phyloP scores from a whole-genome alignment of 352 stramenopile genomes.

The Globisporangium yorkense region DNA sequence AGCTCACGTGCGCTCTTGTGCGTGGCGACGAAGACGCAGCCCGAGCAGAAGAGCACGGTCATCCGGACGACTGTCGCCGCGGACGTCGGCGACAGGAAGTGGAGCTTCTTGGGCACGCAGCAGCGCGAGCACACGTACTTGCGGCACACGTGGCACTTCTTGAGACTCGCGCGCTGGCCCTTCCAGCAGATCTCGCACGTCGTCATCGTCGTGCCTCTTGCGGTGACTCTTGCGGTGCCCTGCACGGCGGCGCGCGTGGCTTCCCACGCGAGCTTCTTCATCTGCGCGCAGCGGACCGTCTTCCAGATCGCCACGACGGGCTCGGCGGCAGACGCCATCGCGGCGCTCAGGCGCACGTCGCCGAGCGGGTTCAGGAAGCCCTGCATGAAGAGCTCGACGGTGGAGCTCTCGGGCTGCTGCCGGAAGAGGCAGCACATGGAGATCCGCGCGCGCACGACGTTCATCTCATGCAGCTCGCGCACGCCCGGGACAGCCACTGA shows the following conservation, averaged over 20 bases:
- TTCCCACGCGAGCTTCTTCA: slow-evolving; percentile 31
- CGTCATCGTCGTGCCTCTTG: background rate
- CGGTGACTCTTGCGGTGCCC: no score
- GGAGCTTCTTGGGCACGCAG: slow-evolving; percentile 10
- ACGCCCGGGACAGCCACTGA: slow-evolving; percentile 32
- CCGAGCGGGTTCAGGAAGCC: slow-evolving; percentile 19
- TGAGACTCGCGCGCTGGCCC: background rate
- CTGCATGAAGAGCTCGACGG: slow-evolving; percentile 3
- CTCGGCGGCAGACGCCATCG: slow-evolving; percentile 15
- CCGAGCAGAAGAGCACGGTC: slow-evolving; percentile 23
- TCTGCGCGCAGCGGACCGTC: slow-evolving; percentile 22
- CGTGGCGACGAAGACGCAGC: slow-evolving; percentile 17
- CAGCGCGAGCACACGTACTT: slow-evolving; percentile 3
- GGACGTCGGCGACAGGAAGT: slow-evolving; percentile 4
- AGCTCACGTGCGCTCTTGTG: slow-evolving; percentile 17
- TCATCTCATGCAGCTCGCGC: slow-evolving; percentile 21
- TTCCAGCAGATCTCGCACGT: background rate
- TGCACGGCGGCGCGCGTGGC: background rate
- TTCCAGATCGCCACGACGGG: background rate
- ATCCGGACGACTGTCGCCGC: slow-evolving; percentile 9
- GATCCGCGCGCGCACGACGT: slow-evolving; percentile 29
- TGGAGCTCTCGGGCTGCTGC: background rate
- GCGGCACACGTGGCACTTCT: slow-evolving; percentile 1
- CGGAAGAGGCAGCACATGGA: slow-evolving; percentile 31
- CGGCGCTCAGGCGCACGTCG: slow-evolving; percentile 20